Evolutionary conservation across 208 protist species (phyloP).

Genomic region (Trypanosoma cruzi): DNA sequence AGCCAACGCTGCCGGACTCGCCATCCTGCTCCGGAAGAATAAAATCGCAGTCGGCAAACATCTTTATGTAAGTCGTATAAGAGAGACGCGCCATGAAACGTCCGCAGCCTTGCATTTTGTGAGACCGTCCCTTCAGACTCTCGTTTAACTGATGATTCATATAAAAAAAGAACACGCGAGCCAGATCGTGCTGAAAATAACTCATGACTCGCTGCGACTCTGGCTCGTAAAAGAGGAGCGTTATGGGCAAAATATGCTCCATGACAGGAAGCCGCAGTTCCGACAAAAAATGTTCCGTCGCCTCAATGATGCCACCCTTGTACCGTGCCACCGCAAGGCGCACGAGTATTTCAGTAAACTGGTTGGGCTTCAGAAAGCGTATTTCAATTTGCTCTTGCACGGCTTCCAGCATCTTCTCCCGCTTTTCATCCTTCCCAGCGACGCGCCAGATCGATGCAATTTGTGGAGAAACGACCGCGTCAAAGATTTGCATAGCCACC

Average conservation of each 20-base stretch:
- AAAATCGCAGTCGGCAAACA: conserved; percentile 81
- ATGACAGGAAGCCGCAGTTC: conserved; percentile 34
- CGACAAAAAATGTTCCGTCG: conserved; percentile 47
- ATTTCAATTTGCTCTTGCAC: conserved; percentile 83
- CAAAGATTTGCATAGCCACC: conserved; percentile 56
- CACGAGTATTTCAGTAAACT: conserved; percentile 83
- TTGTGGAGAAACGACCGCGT: conserved; percentile 76
- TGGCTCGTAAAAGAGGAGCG: conserved; percentile 38
- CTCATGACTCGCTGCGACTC: conserved; percentile 60
- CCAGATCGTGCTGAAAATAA: conserved; percentile 75
- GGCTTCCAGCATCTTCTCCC: conserved; percentile 41
- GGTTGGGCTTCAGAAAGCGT: conserved; percentile 50
- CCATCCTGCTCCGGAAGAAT: conserved; percentile 29
- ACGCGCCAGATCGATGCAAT: conserved; percentile 45
- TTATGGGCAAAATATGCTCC: conserved; percentile 15
- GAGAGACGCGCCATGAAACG: conserved; percentile 67
- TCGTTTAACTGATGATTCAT: conserved; percentile 63
- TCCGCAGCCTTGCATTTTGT: conserved; percentile 60
- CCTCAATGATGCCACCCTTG: conserved; percentile 45
- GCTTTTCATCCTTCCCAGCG: conserved; percentile 42
- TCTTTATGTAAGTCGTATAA: conserved; percentile 39
- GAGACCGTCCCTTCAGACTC: conserved; percentile 34
- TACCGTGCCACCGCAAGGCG: conserved; percentile 48
- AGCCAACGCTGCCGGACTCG: conserved; percentile 6
- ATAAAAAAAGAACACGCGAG: conserved; percentile 85